Conservation (phyloP, 202 grass and related monocot species). For the Miscanthus sacchariflorus region DNA sequence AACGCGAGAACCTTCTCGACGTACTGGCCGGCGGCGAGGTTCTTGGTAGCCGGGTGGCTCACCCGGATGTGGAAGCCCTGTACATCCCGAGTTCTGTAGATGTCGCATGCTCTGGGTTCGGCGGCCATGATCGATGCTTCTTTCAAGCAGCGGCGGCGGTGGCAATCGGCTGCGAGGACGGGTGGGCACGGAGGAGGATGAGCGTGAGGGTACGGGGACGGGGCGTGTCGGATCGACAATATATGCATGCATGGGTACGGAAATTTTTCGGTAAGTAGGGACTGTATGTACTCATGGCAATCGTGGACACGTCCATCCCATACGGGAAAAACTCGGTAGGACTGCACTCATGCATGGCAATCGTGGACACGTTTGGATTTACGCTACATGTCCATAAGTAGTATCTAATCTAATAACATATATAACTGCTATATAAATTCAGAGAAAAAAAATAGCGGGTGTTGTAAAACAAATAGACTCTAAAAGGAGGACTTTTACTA, state of each 20-base stretch:
- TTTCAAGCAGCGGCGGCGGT: not conserved
- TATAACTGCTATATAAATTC: not conserved
- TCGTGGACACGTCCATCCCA: not conserved
- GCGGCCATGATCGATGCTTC: constrained; percentile 1
- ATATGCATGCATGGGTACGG: not conserved
- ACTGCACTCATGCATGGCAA: not conserved
- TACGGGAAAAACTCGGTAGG: not conserved
- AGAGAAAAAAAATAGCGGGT: too few species aligned
- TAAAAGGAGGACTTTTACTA: too few species aligned
- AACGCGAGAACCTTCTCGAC: not conserved
- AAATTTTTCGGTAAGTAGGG: not conserved
- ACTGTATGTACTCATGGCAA: not conserved
- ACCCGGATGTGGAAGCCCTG: not conserved
- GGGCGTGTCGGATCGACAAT: not conserved
- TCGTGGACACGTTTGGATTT: not conserved
- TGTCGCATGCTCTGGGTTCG: not conserved
- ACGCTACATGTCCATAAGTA: not conserved
- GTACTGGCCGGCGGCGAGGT: rapidly evolving
- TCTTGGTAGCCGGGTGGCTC: not conserved
- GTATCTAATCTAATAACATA: not conserved
- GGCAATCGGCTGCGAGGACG: too few species aligned
- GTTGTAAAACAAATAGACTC: not conserved
- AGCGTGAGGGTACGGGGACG: not conserved
- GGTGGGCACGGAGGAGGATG: not conserved
- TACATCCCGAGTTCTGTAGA: not conserved